Conservation (phyloP, 352 stramenopile genomes). For the Globisporangium irregulare region DNA sequence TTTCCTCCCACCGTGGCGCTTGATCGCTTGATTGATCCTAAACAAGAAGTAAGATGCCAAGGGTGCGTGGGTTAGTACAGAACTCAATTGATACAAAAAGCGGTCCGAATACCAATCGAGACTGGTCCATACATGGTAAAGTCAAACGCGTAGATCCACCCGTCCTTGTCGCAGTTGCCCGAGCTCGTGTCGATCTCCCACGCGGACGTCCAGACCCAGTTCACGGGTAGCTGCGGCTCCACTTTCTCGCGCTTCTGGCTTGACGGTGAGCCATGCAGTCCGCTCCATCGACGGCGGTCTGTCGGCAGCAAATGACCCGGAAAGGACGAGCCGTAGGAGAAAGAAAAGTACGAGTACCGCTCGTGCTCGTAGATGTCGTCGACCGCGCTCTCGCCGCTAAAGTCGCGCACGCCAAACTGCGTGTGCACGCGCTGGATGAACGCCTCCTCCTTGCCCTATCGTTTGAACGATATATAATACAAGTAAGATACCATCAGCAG, state of each 20-base stretch:
- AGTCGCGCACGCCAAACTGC: slow-evolving; percentile 68
- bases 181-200: slow-evolving; percentile 57
- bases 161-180: slow-evolving; percentile 55
- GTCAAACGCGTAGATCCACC: slow-evolving; percentile 78
- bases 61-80: neutral
- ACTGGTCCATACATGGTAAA: slow-evolving; percentile 49
- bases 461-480: neutral
- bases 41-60: neutral
- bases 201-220: slow-evolving; percentile 62
- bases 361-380: slow-evolving; percentile 82
- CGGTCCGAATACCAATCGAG: neutral
- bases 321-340: slow-evolving; percentile 68
- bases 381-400: slow-evolving; percentile 57
- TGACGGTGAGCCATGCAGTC: slow-evolving; percentile 51
- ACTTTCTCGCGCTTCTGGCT: slow-evolving; percentile 55
- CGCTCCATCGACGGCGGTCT: slow-evolving; percentile 61
- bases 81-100: neutral
- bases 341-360: slow-evolving; percentile 77
- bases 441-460: slow-evolving; percentile 50
- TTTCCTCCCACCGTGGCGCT: slow-evolving; percentile 50
- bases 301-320: slow-evolving; percentile 69
- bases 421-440: slow-evolving; percentile 59
- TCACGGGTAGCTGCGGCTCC: slow-evolving; percentile 60
- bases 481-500: neutral
- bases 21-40: slow-evolving; percentile 63